Evolutionary conservation across 2,329 filamentous ascomycete species (phyloP), one percentile per base, ranked within the genome.

Genomic region (Aspergillus eucalypticola): DNA sequence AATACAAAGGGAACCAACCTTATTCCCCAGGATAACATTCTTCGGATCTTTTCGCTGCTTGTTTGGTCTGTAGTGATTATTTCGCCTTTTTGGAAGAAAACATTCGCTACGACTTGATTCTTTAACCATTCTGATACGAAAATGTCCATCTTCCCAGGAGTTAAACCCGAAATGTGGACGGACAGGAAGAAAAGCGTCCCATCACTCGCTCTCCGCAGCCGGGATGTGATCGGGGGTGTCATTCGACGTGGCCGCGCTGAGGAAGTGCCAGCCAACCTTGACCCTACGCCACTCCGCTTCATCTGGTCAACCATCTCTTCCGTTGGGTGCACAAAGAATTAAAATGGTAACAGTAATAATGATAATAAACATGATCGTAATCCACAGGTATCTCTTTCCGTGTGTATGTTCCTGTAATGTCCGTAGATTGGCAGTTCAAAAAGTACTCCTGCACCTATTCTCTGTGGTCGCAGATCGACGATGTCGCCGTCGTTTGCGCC

Each of bases 171-270:
- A 35, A 35, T 35, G 32, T 11, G 32, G 32, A 35, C 32, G 4
- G 29, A 35, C 32, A 35, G 23, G 41, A 44, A 44, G 41, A 44
- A 44, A 23, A 19, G 41, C 32, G 32, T 35, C 32, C 32, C 39
- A 50, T 29, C 42, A 25, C 35, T 58, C 35, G 42, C 52, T 58
- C 50, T 64, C 55, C 49, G 54, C 60, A 56, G 53, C 57, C 54
- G 49, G 64, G 57, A 65, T 65, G 61, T 58, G 61, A 60, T 60
- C 57, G 61, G 66, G 62, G 60, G 61, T 59, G 61, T 66, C 64
- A 65, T 67, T 71, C 68, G 70, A 73, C 70, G 70, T 72, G 70
- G 70, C 70, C 70, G 63, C 64, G 70, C 67, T 69, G 68, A 65
- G 53, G 54, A 60, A 55, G 60, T 62, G 62, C 66, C 66, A 63